These are phyloP conservation scores for Phalaenopsis aphrodite DNA, from an alignment of 106 monocot genomes.

Conservation along the genomic window DNA sequence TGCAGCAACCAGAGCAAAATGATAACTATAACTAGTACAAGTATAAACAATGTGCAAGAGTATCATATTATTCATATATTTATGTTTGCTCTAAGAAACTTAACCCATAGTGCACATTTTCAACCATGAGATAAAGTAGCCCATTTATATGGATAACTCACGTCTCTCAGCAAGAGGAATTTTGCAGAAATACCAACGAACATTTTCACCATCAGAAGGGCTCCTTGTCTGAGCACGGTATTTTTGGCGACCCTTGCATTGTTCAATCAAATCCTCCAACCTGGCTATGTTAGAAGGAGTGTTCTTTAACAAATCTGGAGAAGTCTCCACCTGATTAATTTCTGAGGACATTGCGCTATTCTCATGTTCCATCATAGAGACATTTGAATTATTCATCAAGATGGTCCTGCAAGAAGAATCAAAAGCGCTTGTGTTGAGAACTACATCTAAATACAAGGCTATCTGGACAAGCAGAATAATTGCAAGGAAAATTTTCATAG, in stretches of 20 bases:
- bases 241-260: conserved; percentile 61
- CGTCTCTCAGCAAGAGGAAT: conserved; percentile 67
- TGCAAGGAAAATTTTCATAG: neutral
- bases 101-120: neutral
- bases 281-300: conserved; percentile 92
- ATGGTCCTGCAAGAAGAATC: conserved; percentile 2
- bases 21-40: neutral
- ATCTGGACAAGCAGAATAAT: neutral
- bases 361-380: neutral
- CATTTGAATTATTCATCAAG: neutral
- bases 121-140: neutral
- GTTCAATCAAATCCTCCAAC: conserved; percentile 86
- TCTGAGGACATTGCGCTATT: neutral
- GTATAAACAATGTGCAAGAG: neutral
- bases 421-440: neutral
- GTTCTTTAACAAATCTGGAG: conserved; percentile 83
- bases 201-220: conserved; percentile 91
- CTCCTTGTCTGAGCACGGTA: conserved; percentile 73
- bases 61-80: neutral
- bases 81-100: neutral
- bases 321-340: conserved; percentile 24
- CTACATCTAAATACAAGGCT: neutral
- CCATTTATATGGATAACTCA: conserved; percentile 4
- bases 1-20: neutral
- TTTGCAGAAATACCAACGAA: conserved; percentile 96